Evolutionary conservation across 768 basidiomycete species (phyloP).

Genomic region (Daedaleopsis nitida): DNA sequence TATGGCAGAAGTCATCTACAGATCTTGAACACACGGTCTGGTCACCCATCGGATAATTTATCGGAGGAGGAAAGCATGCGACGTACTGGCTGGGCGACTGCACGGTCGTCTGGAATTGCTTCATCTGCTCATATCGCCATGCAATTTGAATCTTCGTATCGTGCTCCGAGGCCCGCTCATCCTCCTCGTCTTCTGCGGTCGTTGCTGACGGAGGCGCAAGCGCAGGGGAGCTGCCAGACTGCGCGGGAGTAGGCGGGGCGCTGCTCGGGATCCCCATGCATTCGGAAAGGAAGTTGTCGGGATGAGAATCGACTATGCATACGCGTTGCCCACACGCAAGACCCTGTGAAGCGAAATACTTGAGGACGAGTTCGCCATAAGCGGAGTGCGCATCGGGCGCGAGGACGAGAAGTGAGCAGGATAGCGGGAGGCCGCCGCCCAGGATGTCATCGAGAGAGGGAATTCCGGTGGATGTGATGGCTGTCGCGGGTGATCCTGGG

Average conservation of each 20-base stretch:
- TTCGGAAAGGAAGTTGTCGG: constrained; percentile 58
- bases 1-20: constrained; percentile 61
- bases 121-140: constrained; percentile 96
- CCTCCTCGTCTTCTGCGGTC: constrained; percentile 42
- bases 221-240: neutral
- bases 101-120: constrained; percentile 87
- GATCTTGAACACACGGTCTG: constrained; percentile 36
- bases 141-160: constrained; percentile 87
- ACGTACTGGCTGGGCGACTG: constrained; percentile 50
- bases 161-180: constrained; percentile 35
- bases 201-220: constrained; percentile 21
- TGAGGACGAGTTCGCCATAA: constrained; percentile 82
- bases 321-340: constrained; percentile 71
- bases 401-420: constrained; percentile 68
- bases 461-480: constrained; percentile 82
- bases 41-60: constrained; percentile 11
- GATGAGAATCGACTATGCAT: constrained; percentile 63
- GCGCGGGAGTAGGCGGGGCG: constrained; percentile 19
- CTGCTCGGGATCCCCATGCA: constrained; percentile 77
- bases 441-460: constrained; percentile 94
- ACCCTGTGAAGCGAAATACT: constrained; percentile 90
- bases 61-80: constrained; percentile 2
- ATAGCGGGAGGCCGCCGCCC: constrained; percentile 87
- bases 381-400: constrained; percentile 88
- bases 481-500: constrained; percentile 54